Evolutionary conservation across 2,329 filamentous ascomycete species (phyloP).

Genomic region (Aspergillus sp.): DNA sequence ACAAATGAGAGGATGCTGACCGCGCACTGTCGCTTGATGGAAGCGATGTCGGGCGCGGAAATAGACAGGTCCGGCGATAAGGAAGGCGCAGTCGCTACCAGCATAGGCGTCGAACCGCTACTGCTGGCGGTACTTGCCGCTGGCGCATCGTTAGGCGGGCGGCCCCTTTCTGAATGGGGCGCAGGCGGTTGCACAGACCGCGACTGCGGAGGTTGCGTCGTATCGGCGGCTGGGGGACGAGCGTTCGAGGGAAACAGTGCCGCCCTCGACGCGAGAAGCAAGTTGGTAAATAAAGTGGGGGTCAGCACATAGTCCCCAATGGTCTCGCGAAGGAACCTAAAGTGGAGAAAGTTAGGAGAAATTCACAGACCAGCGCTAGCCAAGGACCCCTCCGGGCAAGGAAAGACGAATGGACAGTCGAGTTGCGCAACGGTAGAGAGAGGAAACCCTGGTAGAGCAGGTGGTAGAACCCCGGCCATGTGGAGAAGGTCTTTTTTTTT

Average conservation of each 20-base stretch:
- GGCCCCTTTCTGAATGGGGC: slow-evolving; percentile 14
- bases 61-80: slow-evolving; percentile 19
- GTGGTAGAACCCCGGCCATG: slow-evolving; percentile 15
- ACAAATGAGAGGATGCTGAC: slow-evolving; percentile 41
- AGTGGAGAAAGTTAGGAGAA: slow-evolving; percentile 9
- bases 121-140: slow-evolving; percentile 21
- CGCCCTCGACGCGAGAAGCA: slow-evolving; percentile 63
- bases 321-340: slow-evolving; percentile 45
- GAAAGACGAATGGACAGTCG: slow-evolving; percentile 7
- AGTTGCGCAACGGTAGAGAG: slow-evolving; percentile 11
- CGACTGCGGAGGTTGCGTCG: slow-evolving; percentile 17
- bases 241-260: slow-evolving; percentile 85
- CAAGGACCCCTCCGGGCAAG: background rate
- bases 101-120: slow-evolving; percentile 14
- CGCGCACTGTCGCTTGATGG: slow-evolving; percentile 47
- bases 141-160: slow-evolving; percentile 14
- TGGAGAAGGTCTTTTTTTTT: slow-evolving; percentile 17
- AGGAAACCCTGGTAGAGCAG: slow-evolving; percentile 1
- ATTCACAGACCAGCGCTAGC: slow-evolving; percentile 3
- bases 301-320: slow-evolving; percentile 63
- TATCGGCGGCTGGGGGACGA: slow-evolving; percentile 53
- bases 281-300: slow-evolving; percentile 62
- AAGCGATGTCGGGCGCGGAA: slow-evolving; percentile 32
- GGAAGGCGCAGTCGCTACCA: slow-evolving; percentile 12
- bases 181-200: slow-evolving; percentile 23